A percentile compares a stretch with the other conserved stretches of the same genome.
Conservation (phyloP, 2,329 filamentous ascomycete genomes). For the Fusarium sp. region DNA sequence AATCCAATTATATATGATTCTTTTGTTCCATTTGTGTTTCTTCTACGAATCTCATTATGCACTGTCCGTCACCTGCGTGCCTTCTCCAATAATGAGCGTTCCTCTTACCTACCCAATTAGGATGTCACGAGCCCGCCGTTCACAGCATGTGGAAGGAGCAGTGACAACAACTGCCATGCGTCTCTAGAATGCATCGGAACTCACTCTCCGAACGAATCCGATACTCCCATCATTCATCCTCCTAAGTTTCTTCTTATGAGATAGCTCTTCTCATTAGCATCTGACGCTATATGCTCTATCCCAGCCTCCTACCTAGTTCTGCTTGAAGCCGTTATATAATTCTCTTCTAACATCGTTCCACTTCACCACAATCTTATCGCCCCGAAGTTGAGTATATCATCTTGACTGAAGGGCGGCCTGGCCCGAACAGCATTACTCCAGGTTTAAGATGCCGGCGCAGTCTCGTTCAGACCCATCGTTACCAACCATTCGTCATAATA, state of each 20-base stretch:
- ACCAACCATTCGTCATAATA: background rate
- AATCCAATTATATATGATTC: constrained; percentile 35
- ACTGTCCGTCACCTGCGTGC: background rate
- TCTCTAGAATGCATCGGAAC: background rate
- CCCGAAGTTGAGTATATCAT: background rate
- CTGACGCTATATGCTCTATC: background rate
- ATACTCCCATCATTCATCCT: background rate
- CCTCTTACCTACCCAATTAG: background rate
- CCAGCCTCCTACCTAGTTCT: no score
- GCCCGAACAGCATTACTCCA: background rate
- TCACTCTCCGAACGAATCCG: no score
- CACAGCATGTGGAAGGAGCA: background rate
- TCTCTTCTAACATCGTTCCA: background rate
- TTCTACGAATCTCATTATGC: background rate
- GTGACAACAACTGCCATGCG: background rate
- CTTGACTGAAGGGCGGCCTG: background rate
- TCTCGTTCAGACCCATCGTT: constrained; percentile 25
- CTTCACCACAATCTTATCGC: background rate
- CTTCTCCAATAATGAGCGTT: background rate
- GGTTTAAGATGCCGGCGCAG: constrained; percentile 28
- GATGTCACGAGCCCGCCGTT: background rate
- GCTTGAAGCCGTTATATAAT: background rate
- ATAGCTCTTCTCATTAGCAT: background rate
- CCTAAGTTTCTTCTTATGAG: background rate
- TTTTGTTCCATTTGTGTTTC: background rate